Percentiles rank a stretch among this genome's conserved stretches.
These are phyloP conservation scores for Ganoderma leucocontextum DNA, from an alignment of 1,284 basidiomycete genomes.

Conservation along the genomic window DNA sequence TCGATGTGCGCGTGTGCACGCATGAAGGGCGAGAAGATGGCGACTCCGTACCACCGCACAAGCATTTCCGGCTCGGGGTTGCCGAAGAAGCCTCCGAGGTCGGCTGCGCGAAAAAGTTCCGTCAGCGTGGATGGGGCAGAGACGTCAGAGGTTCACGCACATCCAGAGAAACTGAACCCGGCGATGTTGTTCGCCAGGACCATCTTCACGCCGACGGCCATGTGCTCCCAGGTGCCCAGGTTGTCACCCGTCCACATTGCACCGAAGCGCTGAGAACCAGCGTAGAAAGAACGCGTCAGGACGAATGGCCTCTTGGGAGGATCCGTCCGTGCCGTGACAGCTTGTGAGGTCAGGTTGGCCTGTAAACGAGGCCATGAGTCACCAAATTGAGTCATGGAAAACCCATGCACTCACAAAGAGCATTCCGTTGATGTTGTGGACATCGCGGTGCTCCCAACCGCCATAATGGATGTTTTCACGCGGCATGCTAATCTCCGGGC, in stretches of 20 bases:
- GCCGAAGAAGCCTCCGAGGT: conserved; percentile 98
- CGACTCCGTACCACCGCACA: conserved; percentile 97
- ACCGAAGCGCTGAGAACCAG: conserved; percentile 94
- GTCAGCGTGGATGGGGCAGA: neutral
- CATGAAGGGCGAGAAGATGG: conserved; percentile 97
- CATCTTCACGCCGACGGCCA: conserved; percentile 95
- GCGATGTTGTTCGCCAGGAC: conserved; percentile 90
- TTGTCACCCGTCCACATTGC: conserved; percentile 99
- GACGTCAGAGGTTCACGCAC: conserved; percentile 53
- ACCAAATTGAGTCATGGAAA: conserved; percentile 9
- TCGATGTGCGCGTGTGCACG: conserved; percentile 98
- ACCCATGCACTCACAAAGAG: conserved; percentile 63
- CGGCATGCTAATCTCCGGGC: conserved; percentile 97
- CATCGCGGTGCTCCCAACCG: conserved; percentile 97
- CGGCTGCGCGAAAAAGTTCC: conserved; percentile 60
- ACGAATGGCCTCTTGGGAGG: conserved; percentile 91
- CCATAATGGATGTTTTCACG: conserved; percentile 92
- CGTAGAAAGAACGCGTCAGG: conserved; percentile 93
- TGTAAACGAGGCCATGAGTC: conserved; percentile 40
- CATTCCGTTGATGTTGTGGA: conserved; percentile 96
- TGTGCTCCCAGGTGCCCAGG: conserved; percentile 97
- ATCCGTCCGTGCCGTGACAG: conserved; percentile 79
- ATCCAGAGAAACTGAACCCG: conserved; percentile 94
- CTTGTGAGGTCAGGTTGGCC: conserved; percentile 90
- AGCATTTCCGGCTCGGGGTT: conserved; percentile 96